These are phyloP conservation scores for Wakefieldia striispora DNA, from an alignment of 768 basidiomycete species.

Conservation along the genomic window DNA sequence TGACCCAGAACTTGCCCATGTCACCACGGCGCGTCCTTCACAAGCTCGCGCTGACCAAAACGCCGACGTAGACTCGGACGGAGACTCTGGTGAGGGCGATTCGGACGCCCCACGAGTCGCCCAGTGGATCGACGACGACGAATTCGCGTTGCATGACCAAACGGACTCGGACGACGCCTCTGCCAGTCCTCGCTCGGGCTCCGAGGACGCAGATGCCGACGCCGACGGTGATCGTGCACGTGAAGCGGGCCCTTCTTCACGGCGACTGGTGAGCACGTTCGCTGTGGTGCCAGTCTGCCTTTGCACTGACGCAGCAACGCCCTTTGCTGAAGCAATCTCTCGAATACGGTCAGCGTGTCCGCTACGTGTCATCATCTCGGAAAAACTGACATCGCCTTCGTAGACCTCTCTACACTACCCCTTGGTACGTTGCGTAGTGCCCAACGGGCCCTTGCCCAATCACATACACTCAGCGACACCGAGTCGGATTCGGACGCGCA, in stretches of 20 bases:
- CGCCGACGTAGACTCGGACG: slow-evolving; percentile 25
- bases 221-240: neutral
- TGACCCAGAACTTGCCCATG: neutral
- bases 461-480: slow-evolving; percentile 38
- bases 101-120: slow-evolving; percentile 54
- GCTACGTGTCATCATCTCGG: neutral
- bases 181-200: slow-evolving; percentile 12
- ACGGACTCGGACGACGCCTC: slow-evolving; percentile 4
- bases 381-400: slow-evolving; percentile 4
- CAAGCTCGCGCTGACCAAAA: slow-evolving; percentile 4
- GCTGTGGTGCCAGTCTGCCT: neutral
- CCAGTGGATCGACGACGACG: slow-evolving; percentile 58
- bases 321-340: slow-evolving; percentile 24
- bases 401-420: slow-evolving; percentile 61
- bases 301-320: neutral
- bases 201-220: slow-evolving; percentile 12
- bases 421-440: slow-evolving; percentile 65
- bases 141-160: slow-evolving; percentile 27
- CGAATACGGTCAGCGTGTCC: slow-evolving; percentile 21
- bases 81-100: neutral
- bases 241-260: slow-evolving; percentile 14
- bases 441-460: slow-evolving; percentile 51
- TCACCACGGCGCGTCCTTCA: neutral
- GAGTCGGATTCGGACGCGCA: slow-evolving; percentile 33
- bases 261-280: slow-evolving; percentile 13